These are phyloP conservation scores for Zychaea mexicana DNA, from an alignment of 371 early-diverging fungal species.

Conservation along the genomic window DNA sequence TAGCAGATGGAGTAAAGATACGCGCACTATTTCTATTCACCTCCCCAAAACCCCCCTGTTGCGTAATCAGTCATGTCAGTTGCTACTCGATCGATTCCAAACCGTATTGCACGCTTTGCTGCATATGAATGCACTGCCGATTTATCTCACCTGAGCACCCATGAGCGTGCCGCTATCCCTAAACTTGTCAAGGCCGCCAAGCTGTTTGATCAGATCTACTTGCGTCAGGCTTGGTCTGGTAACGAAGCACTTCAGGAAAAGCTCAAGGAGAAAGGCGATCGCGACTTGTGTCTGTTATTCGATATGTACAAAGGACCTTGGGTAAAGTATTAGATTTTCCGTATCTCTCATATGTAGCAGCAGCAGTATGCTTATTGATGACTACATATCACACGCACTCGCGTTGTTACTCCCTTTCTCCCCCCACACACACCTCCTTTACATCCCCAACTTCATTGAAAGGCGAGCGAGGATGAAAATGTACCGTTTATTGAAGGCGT, in stretches of 20 bases:
- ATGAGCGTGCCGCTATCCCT: slow-evolving; percentile 69
- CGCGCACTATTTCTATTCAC: too few relatives aligned
- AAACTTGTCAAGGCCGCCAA: slow-evolving; percentile 67
- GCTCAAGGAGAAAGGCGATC: slow-evolving; percentile 40
- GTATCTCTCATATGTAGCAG: too few relatives aligned
- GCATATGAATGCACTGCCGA: slow-evolving; percentile 62
- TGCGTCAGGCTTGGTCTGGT: slow-evolving; percentile 75
- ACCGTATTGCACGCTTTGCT: slow-evolving; percentile 51
- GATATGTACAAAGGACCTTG: slow-evolving; percentile 78
- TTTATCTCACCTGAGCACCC: slow-evolving; percentile 55
- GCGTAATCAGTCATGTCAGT: slow-evolving; percentile 22
- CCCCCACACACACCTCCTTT: not conserved
- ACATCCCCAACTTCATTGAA: not conserved
- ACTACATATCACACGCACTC: too few relatives aligned
- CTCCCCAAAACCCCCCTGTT: too few relatives aligned
- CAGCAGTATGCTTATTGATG: too few relatives aligned
- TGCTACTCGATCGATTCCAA: slow-evolving; percentile 28
- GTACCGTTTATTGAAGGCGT: slow-evolving; percentile 64
- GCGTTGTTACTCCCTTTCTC: too few relatives aligned
- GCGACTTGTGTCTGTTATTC: slow-evolving; percentile 54
- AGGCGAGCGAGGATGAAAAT: slow-evolving; percentile 54
- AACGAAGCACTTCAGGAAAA: slow-evolving; percentile 59
- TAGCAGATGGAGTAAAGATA: too few relatives aligned
- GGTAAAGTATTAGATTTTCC: slow-evolving; percentile 53
- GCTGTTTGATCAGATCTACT: slow-evolving; percentile 65